These are phyloP conservation scores for Irpex lacteus DNA, from an alignment of 1,284 basidiomycete species.

Conservation along the genomic window DNA sequence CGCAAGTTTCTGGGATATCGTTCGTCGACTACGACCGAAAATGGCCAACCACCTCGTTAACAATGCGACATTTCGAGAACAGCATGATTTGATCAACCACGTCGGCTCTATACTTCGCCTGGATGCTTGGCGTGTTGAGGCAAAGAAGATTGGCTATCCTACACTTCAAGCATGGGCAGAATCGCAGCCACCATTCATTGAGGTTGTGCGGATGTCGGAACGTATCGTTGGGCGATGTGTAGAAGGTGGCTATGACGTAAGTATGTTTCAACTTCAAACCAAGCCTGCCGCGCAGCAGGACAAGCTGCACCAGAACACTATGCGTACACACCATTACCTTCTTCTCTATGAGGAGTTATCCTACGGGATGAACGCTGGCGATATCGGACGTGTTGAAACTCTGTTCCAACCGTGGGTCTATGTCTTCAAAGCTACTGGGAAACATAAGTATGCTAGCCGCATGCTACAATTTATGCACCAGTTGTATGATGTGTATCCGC, in stretches of 20 bases:
- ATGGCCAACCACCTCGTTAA: constrained; percentile 27
- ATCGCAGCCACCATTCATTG: too few relatives aligned
- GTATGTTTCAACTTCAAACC: too few relatives aligned
- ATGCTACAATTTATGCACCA: constrained; percentile 19
- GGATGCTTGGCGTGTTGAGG: constrained; percentile 10
- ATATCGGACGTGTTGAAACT: constrained; percentile 30
- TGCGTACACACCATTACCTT: constrained; percentile 18
- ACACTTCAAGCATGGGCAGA: too few relatives aligned
- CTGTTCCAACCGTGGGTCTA: constrained; percentile 23
- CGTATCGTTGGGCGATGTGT: too few relatives aligned
- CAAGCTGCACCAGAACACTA: too few relatives aligned
- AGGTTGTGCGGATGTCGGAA: too few relatives aligned
- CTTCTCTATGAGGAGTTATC: constrained; percentile 28
- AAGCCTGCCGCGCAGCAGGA: too few relatives aligned
- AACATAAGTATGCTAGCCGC: constrained; percentile 29
- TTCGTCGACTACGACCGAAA: constrained; percentile 19
- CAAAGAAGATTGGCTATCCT: too few relatives aligned
- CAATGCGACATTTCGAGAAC: constrained; percentile 31
- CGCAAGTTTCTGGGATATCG: constrained; percentile 17
- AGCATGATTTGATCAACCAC: constrained; percentile 35
- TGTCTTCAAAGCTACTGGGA: constrained; percentile 26
- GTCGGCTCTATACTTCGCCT: constrained; percentile 6
- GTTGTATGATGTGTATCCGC: too few relatives aligned
- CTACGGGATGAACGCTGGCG: constrained; percentile 28
- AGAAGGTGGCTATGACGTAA: too few relatives aligned